Evolutionary conservation across 2,329 filamentous ascomycete species (phyloP).

Genomic region (Colletotrichum shisoi): DNA sequence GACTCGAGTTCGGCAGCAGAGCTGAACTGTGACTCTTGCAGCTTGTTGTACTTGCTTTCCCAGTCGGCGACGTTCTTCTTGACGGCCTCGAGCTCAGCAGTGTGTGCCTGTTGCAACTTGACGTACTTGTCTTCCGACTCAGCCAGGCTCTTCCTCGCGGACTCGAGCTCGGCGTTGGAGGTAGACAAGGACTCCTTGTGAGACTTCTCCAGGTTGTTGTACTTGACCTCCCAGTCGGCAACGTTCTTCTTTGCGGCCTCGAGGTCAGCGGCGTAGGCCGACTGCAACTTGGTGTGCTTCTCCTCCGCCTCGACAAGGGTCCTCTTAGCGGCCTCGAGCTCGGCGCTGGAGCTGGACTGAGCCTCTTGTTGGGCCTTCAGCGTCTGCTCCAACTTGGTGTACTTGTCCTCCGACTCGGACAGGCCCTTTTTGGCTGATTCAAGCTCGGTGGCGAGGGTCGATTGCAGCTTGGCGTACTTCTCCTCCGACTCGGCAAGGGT

Average conservation of each 20-base stretch:
- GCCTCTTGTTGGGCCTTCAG: constrained; percentile 47
- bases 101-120: constrained; percentile 36
- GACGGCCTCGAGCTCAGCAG: constrained; percentile 34
- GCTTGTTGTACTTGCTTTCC: constrained; percentile 42
- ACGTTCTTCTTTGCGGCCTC: constrained; percentile 44
- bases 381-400: constrained; percentile 37
- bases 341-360: constrained; percentile 38
- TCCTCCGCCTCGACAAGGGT: constrained; percentile 40
- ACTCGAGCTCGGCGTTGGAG: constrained; percentile 29
- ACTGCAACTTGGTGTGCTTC: constrained; percentile 41
- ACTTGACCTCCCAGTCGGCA: constrained; percentile 45
- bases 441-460: constrained; percentile 43
- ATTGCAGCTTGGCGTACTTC: constrained; percentile 40
- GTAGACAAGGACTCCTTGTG: constrained; percentile 19
- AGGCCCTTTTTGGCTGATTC: constrained; percentile 44
- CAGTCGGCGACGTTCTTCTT: constrained; percentile 40
- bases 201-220: constrained; percentile 25
- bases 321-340: constrained; percentile 24
- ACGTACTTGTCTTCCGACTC: constrained; percentile 43
- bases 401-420: constrained; percentile 45
- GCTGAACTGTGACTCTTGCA: constrained; percentile 43
- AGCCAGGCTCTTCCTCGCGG: constrained; percentile 30
- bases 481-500: constrained; percentile 40
- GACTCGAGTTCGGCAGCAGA: constrained; percentile 39
- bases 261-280: constrained; percentile 45